These are phyloP conservation scores for Cladosporium phlei DNA, from an alignment of 2,329 filamentous ascomycete genomes.

Conservation along the genomic window DNA sequence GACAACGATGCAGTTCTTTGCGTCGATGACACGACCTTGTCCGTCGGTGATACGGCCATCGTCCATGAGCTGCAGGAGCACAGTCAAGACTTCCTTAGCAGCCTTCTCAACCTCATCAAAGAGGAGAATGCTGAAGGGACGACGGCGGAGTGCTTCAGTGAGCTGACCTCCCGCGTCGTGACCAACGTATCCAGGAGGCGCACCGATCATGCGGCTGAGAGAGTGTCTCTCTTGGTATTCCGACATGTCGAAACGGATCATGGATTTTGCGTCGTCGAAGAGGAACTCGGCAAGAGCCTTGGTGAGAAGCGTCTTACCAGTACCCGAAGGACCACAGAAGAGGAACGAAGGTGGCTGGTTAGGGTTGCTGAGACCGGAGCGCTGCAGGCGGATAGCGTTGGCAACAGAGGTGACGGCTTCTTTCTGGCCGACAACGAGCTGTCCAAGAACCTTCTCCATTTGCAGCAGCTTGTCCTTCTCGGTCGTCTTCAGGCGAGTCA, in stretches of 20 bases:
- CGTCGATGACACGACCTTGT: slow-evolving; percentile 90
- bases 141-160: slow-evolving; percentile 86
- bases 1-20: slow-evolving; percentile 97
- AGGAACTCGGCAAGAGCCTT: slow-evolving; percentile 97
- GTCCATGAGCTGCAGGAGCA: slow-evolving; percentile 98
- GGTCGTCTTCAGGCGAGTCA: slow-evolving; percentile 86
- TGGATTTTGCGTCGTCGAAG: slow-evolving; percentile 92
- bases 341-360: slow-evolving; percentile 97
- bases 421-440: slow-evolving; percentile 86
- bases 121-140: slow-evolving; percentile 93
- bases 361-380: slow-evolving; percentile 89
- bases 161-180: slow-evolving; percentile 94
- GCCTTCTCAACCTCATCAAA: slow-evolving; percentile 99
- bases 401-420: slow-evolving; percentile 91
- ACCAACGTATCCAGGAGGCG: slow-evolving; percentile 92
- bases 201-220: slow-evolving; percentile 94
- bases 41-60: slow-evolving; percentile 98
- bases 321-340: slow-evolving; percentile 97
- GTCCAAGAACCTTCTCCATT: slow-evolving; percentile 83
- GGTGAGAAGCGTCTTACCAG: slow-evolving; percentile 93
- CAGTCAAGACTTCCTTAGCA: slow-evolving; percentile 93
- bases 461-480: slow-evolving; percentile 98
- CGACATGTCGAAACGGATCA: slow-evolving; percentile 99
- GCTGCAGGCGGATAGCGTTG: slow-evolving; percentile 91
- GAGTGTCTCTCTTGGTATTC: slow-evolving; percentile 98